Evolutionary conservation across 352 stramenopile genomes (phyloP), one percentile per base, ranked within the genome.

Genomic region (Globisporangium orthogonon): DNA sequence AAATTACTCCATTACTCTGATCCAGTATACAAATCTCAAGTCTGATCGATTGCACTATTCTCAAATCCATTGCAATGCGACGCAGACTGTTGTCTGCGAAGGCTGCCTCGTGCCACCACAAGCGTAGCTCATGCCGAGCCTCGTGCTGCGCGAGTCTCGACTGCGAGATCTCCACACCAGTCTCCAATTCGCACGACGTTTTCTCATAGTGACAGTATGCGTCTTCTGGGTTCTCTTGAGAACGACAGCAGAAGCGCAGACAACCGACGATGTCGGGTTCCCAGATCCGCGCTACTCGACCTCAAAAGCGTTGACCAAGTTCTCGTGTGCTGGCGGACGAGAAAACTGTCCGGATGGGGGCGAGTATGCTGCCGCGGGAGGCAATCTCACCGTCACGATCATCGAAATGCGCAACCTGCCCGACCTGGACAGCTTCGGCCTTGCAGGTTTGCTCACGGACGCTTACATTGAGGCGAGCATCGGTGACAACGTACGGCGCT

Each of bases 351-450:
- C 84, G 28, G 73, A 87, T 50, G 71, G 64, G 53, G 85, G 83
- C 14, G 66, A 89, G 52, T 94, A 91, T 40, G 61, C 62, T 4
- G 77, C 76, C 14, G 86, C 83, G 0, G 89, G 89, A n/a, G 89
- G 89, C 0, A 95, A 95, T 46, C 73, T 97, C 17, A 95, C 87
- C 17, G 41, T 96, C 11, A 92, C 80, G 9, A 74, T 97, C 51
- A 60, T 95, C 14, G 76, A 86, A 63, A 94, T 94, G 72, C 76
- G 73, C 3, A 91, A 96, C 43, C 65, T 97, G 15, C 88, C 84
- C 1, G 57, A 96, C 50, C 58, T 90, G n/a, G 89, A 97, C 47
- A 61, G 63, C 33, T 92, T 92, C 55, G 83, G 83, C 4, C 63
- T 82, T 2, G 73, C 74, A 13, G 80, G 78, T 5, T 51, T 85